phyloP scores from a whole-genome alignment of 2,329 filamentous ascomycete species.

The Trichoderma sp. region DNA sequence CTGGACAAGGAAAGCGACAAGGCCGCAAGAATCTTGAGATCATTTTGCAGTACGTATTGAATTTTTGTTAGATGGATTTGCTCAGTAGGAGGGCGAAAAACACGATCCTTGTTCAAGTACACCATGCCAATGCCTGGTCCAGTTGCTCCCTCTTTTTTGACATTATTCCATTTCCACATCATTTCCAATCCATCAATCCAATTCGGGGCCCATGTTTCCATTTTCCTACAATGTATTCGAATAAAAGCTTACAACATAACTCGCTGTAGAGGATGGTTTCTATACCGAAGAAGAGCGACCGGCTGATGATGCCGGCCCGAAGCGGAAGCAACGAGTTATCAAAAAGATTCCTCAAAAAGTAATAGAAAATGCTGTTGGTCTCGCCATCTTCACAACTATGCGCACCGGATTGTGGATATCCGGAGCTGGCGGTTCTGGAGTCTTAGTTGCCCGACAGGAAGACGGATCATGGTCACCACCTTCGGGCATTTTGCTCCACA shows the following conservation, averaged over 20 bases:
- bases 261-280: conserved; percentile 49
- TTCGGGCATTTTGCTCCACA: conserved; percentile 69
- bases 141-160: background rate
- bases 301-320: conserved; percentile 33
- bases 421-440: conserved; percentile 57
- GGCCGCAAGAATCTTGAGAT: conserved; percentile 69
- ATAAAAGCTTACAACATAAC: background rate
- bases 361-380: conserved; percentile 54
- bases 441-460: conserved; percentile 54
- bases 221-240: background rate
- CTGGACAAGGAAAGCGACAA: conserved; percentile 74
- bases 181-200: background rate
- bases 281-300: conserved; percentile 40
- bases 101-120: background rate
- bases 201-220: background rate
- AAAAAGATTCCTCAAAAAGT: conserved; percentile 45
- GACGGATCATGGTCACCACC: conserved; percentile 69
- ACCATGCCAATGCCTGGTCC: background rate
- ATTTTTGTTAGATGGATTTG: background rate
- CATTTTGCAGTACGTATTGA: conserved; percentile 57
- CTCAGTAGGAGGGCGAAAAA: background rate
- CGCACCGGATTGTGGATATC: conserved; percentile 56
- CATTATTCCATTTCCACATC: background rate
- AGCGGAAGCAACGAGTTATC: conserved; percentile 44
- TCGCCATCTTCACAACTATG: conserved; percentile 63